These are phyloP conservation scores for Ceratocystis smalleyi DNA, from an alignment of 2,329 filamentous ascomycete species.

Conservation along the genomic window DNA sequence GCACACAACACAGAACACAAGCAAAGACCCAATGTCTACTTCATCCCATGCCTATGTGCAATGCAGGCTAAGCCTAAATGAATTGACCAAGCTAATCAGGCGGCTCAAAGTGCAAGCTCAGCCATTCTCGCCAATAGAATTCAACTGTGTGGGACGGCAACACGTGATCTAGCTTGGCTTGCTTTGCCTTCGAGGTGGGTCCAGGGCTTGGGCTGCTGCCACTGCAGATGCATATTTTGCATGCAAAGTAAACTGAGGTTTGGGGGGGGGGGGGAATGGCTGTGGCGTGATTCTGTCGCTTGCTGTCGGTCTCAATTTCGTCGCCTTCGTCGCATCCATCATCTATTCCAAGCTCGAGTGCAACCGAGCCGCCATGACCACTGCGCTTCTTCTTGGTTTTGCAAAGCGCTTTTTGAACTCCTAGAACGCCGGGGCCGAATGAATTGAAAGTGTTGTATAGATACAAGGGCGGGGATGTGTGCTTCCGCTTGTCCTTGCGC, in stretches of 20 bases:
- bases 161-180: background rate
- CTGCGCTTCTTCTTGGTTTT: slow-evolving; percentile 17
- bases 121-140: background rate
- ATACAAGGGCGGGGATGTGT: slow-evolving; percentile 21
- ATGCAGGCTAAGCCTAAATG: background rate
- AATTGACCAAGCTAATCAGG: too few species aligned
- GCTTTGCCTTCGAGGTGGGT: background rate
- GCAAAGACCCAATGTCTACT: background rate
- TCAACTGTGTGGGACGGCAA: background rate
- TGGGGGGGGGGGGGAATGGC: background rate
- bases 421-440: slow-evolving; percentile 34
- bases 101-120: background rate
- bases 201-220: background rate
- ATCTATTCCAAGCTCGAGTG: slow-evolving; percentile 25
- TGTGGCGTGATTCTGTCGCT: background rate
- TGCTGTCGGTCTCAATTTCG: slow-evolving; percentile 28
- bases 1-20: background rate
- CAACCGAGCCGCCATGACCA: slow-evolving; percentile 20
- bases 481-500: slow-evolving; percentile 20
- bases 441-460: slow-evolving; percentile 22
- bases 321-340: slow-evolving; percentile 44
- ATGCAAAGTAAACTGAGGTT: background rate
- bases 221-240: too few species aligned
- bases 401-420: slow-evolving; percentile 33
- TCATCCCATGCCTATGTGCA: background rate